A percentile compares a stretch with the other conserved stretches of the same genome.
phyloP scores from a whole-genome alignment of 1,284 basidiomycete species.

The Boletus semigastroideus region DNA sequence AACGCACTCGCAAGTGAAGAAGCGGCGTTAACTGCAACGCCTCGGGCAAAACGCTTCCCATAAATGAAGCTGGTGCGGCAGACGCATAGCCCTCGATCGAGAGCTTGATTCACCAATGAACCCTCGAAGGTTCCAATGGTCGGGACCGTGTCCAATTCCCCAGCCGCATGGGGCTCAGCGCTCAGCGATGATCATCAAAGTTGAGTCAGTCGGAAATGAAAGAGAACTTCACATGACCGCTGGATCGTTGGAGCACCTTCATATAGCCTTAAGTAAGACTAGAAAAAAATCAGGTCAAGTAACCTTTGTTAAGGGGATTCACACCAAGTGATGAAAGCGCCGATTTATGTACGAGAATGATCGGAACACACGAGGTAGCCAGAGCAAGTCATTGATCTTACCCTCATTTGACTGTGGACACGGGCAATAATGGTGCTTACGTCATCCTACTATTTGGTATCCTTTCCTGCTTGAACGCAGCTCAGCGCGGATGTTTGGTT shows the following conservation, averaged over 20 bases:
- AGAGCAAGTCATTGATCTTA: no score
- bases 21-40: background rate
- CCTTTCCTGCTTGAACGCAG: conserved; percentile 15
- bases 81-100: no score
- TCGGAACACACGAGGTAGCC: no score
- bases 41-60: background rate
- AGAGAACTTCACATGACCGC: background rate
- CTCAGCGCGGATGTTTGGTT: conserved; percentile 21
- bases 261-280: no score
- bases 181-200: conserved; percentile 3
- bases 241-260: no score
- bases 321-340: background rate
- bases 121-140: conserved; percentile 6
- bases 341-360: background rate
- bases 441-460: conserved; percentile 17
- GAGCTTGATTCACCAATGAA: background rate
- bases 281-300: no score
- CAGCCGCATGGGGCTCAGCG: conserved; percentile 1
- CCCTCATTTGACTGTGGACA: no score
- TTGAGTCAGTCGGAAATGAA: conserved; percentile 11
- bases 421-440: conserved; percentile 20
- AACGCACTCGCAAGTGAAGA: background rate
- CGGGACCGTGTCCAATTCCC: conserved; percentile 1
- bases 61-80: background rate
- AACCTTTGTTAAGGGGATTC: background rate